Percentiles rank a stretch among this genome's conserved stretches.
These are phyloP conservation scores for Acanthochlamys bracteata DNA, from an alignment of 106 monocot species.

Conservation along the genomic window DNA sequence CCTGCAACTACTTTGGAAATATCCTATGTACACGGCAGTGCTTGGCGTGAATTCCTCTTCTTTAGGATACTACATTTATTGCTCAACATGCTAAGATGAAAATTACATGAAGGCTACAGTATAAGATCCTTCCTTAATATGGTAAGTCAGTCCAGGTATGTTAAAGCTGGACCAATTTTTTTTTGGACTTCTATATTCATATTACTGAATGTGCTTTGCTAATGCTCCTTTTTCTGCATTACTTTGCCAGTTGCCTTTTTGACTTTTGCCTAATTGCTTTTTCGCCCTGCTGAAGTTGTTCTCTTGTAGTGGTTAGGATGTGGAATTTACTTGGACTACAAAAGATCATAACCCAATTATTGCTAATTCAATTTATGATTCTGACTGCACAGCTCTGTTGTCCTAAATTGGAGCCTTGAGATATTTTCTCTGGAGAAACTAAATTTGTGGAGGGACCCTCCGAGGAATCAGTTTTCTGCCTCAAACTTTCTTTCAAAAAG, in stretches of 20 bases:
- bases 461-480: slow-evolving; percentile 94
- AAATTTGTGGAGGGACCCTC: slow-evolving; percentile 86
- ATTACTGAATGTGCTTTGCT: neutral
- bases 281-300: neutral
- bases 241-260: neutral
- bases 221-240: neutral
- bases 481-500: slow-evolving; percentile 78
- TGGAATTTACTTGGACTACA: too few species aligned
- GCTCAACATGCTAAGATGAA: neutral
- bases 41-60: neutral
- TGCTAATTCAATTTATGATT: neutral
- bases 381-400: slow-evolving; percentile 68
- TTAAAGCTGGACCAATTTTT: neutral
- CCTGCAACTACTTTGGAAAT: neutral
- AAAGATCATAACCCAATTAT: too few species aligned
- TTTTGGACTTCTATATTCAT: neutral
- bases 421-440: slow-evolving; percentile 76
- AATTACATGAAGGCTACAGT: neutral
- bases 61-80: neutral
- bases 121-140: neutral
- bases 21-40: neutral
- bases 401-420: slow-evolving; percentile 84
- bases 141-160: neutral
- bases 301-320: neutral
- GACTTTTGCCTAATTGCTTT: neutral